phyloP scores from a whole-genome alignment of 2,329 filamentous ascomycete genomes.

The Exophiala sp. region DNA sequence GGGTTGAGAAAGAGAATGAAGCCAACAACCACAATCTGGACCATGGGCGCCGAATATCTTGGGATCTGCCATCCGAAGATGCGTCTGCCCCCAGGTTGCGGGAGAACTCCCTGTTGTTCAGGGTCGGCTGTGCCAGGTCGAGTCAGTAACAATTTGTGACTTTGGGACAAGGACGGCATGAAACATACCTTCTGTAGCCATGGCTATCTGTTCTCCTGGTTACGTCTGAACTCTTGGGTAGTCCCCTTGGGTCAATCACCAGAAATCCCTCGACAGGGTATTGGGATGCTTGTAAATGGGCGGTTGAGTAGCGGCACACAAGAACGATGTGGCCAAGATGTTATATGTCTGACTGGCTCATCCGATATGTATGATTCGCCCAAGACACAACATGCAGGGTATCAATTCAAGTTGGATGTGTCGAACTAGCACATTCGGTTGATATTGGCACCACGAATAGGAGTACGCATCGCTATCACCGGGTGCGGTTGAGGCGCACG shows the following conservation, averaged over 20 bases:
- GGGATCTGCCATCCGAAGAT: constrained; percentile 41
- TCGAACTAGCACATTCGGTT: not conserved
- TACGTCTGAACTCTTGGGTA: not conserved
- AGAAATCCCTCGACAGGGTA: not conserved
- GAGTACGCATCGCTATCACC: not conserved
- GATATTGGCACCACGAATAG: not conserved
- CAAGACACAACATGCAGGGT: not conserved
- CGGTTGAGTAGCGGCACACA: not conserved
- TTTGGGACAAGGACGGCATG: too few relatives aligned
- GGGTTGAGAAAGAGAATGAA: constrained; percentile 66
- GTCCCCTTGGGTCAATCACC: not conserved
- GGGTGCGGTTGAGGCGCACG: not conserved
- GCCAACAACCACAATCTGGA: constrained; percentile 65
- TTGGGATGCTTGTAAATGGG: not conserved
- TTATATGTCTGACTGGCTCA: not conserved
- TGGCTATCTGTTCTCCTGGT: not conserved
- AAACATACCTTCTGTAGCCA: constrained; percentile 3
- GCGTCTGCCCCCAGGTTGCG: not conserved
- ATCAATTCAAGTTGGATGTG: not conserved
- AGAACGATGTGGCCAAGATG: not conserved
- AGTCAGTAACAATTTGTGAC: too few relatives aligned
- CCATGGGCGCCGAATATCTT: constrained; percentile 67
- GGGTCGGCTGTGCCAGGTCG: constrained; percentile 1
- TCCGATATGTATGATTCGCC: not conserved
- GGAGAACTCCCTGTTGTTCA: constrained; percentile 3